Conservation (phyloP, 1,139 yeast species). For the Kodamaea sp. region DNA sequence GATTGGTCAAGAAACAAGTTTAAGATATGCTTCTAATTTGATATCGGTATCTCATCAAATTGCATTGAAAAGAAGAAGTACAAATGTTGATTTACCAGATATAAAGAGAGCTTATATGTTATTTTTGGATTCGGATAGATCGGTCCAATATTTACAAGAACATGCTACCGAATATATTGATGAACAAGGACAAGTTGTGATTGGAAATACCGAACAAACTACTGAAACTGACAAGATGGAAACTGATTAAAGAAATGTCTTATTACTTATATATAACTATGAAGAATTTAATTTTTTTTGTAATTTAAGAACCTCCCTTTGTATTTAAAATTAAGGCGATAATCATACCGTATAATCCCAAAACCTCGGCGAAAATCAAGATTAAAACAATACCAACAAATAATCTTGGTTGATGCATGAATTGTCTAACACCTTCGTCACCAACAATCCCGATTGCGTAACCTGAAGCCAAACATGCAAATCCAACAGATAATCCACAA, state of each 20-base stretch:
- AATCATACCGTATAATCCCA: conserved; percentile 94
- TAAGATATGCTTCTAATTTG: conserved; percentile 89
- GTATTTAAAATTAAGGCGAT: conserved; percentile 89
- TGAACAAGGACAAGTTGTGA: conserved; percentile 62
- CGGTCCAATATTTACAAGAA: conserved; percentile 76
- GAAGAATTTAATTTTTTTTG: neutral
- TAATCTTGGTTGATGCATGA: conserved; percentile 93
- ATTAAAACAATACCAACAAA: conserved; percentile 93
- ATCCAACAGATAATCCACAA: conserved; percentile 93
- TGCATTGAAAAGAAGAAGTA: conserved; percentile 74
- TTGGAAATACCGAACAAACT: conserved; percentile 38
- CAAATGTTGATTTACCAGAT: conserved; percentile 71
- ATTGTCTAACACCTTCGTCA: conserved; percentile 96
- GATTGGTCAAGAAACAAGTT: conserved; percentile 87
- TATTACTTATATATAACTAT: neutral
- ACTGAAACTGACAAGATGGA: conserved; percentile 46
- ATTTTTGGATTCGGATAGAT: conserved; percentile 83
- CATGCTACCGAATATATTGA: conserved; percentile 66
- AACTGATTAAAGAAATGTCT: conserved; percentile 26
- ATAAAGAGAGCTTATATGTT: conserved; percentile 83
- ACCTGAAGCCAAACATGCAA: conserved; percentile 95
- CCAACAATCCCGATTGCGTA: conserved; percentile 99
- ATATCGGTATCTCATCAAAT: conserved; percentile 86
- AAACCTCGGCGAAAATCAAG: conserved; percentile 95
- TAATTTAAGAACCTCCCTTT: conserved; percentile 51